A percentile compares a stretch with the other conserved stretches of the same genome.
Conservation (phyloP, 495 filamentous ascomycete genomes). For the Aspergillus baeticus region DNA sequence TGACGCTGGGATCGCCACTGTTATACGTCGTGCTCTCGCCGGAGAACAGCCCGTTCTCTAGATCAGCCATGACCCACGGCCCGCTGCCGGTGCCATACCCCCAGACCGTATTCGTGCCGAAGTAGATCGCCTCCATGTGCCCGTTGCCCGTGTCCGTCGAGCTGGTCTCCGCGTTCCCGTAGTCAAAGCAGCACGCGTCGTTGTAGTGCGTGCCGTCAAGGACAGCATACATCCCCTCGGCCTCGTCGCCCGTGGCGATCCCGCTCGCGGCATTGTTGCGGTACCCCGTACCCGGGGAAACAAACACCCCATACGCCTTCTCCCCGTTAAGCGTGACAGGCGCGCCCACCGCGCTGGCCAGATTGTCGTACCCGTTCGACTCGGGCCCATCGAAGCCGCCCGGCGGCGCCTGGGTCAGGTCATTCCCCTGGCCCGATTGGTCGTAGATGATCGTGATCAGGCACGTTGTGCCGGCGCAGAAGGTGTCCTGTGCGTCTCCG, state of each 20-base stretch:
- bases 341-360: slow-evolving; percentile 54
- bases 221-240: slow-evolving; percentile 60
- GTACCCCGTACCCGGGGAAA: slow-evolving; percentile 55
- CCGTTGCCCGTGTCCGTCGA: slow-evolving; percentile 54
- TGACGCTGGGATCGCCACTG: slow-evolving; percentile 43
- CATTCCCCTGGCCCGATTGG: slow-evolving; percentile 56
- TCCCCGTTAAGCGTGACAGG: slow-evolving; percentile 57
- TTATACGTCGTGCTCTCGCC: slow-evolving; percentile 40
- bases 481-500: slow-evolving; percentile 54
- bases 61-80: slow-evolving; percentile 62
- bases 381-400: slow-evolving; percentile 54
- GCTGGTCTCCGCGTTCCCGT: slow-evolving; percentile 59
- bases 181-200: slow-evolving; percentile 58
- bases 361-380: slow-evolving; percentile 52
- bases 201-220: slow-evolving; percentile 62
- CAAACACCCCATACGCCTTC: slow-evolving; percentile 59
- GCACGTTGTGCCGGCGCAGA: slow-evolving; percentile 57
- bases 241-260: slow-evolving; percentile 49
- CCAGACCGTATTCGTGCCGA: slow-evolving; percentile 50
- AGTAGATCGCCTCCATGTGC: slow-evolving; percentile 65
- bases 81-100: slow-evolving; percentile 52
- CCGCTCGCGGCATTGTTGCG: slow-evolving; percentile 49
- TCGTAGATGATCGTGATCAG: slow-evolving; percentile 60
- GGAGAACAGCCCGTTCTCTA: slow-evolving; percentile 60
- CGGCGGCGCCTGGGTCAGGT: slow-evolving; percentile 55